Evolutionary conservation across 2,329 filamentous ascomycete genomes (phyloP).

Genomic region (Neospermospora avenae): DNA sequence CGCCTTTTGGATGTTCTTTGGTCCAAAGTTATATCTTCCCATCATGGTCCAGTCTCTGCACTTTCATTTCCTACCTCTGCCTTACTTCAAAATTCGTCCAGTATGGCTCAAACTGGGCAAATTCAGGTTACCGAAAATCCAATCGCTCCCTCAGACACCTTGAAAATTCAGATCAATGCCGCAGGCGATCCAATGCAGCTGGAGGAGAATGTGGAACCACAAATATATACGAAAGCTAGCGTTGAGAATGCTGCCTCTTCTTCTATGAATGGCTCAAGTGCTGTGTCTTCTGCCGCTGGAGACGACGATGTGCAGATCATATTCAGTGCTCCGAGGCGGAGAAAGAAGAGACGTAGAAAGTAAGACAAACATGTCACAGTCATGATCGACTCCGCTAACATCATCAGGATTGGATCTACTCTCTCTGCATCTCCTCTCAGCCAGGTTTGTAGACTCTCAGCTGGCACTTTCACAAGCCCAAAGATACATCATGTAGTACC

Average conservation of each 20-base stretch:
- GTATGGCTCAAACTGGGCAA: constrained; percentile 16
- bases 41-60: not conserved
- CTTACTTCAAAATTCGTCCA: constrained; percentile 1
- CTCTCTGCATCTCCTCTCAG: not conserved
- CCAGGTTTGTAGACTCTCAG: not conserved
- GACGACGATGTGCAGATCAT: constrained; percentile 46
- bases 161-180: not conserved
- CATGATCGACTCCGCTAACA: not conserved
- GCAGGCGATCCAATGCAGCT: not conserved
- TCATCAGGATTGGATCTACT: constrained; percentile 6
- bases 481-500: not conserved
- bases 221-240: not conserved
- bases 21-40: constrained; percentile 11
- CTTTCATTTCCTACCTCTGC: constrained; percentile 7
- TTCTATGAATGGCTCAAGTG: not conserved
- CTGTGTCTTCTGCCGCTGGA: constrained; percentile 22
- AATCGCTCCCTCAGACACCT: not conserved
- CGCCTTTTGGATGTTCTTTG: not conserved
- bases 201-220: not conserved
- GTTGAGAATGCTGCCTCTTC: not conserved
- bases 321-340: constrained; percentile 40
- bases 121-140: not conserved
- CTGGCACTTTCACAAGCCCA: not conserved
- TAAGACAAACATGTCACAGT: constrained; percentile 1
- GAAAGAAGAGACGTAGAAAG: constrained; percentile 38